A percentile compares a stretch with the other conserved stretches of the same genome.
These are phyloP conservation scores for Wickerhamiella allomyrinae DNA, from an alignment of 805 yeast genomes.

Conservation along the genomic window DNA sequence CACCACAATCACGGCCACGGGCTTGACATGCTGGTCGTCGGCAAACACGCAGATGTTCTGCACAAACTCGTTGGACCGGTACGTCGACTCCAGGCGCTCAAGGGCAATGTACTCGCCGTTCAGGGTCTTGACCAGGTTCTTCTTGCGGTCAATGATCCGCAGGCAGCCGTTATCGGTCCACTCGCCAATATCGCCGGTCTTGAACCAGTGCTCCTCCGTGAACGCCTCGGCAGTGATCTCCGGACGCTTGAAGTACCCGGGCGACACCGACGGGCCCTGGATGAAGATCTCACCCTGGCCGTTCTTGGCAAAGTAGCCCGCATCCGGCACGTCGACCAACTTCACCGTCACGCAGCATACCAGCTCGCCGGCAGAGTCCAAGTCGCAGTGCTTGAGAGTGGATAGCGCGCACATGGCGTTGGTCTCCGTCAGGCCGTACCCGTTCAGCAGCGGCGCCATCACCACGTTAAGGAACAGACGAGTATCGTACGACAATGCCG, in stretches of 20 bases:
- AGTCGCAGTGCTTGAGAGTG: conserved; percentile 50
- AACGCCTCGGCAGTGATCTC: conserved; percentile 67
- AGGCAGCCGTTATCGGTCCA: conserved; percentile 74
- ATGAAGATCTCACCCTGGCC: conserved; percentile 87
- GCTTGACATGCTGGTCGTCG: conserved; percentile 74
- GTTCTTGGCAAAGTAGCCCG: conserved; percentile 80
- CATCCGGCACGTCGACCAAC: conserved; percentile 79
- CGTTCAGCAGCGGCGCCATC: conserved; percentile 76
- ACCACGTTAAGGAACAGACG: conserved; percentile 66
- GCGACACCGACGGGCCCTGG: conserved; percentile 55
- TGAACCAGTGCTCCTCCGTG: conserved; percentile 82
- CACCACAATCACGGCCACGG: conserved; percentile 82
- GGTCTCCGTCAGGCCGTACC: conserved; percentile 95
- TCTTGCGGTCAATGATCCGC: conserved; percentile 80
- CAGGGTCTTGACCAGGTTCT: conserved; percentile 87
- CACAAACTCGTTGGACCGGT: conserved; percentile 69
- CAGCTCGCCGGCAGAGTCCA: conserved; percentile 69
- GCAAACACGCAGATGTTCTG: conserved; percentile 86
- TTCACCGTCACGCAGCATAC: conserved; percentile 76
- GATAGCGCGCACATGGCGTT: conserved; percentile 72
- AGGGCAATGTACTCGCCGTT: conserved; percentile 97
- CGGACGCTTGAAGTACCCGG: conserved; percentile 70
- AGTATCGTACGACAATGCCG: conserved; percentile 69
- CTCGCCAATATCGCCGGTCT: conserved; percentile 93
- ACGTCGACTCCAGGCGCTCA: conserved; percentile 83